Evolutionary conservation across 2,329 filamentous ascomycete species (phyloP).

Genomic region (Pseudocercospora musae): DNA sequence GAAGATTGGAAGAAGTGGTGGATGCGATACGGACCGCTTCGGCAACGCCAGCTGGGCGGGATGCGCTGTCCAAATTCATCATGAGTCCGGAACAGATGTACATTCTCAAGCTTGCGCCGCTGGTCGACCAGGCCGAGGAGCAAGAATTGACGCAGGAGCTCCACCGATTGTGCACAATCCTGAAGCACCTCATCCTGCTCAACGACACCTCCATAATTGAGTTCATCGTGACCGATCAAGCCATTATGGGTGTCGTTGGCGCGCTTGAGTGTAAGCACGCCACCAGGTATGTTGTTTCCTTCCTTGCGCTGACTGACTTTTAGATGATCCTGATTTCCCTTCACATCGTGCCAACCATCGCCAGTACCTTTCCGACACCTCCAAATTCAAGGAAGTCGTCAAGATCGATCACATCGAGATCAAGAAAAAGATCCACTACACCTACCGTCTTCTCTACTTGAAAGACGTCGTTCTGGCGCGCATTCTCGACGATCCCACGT

Average conservation of each 20-base stretch:
- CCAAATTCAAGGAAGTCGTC: constrained; percentile 94
- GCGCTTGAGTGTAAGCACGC: constrained; percentile 72
- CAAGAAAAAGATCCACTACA: constrained; percentile 89
- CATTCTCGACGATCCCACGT: constrained; percentile 95
- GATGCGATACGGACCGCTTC: constrained; percentile 76
- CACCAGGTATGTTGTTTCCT: background rate
- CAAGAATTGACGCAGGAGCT: constrained; percentile 82
- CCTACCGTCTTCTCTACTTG: constrained; percentile 91
- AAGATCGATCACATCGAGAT: constrained; percentile 80
- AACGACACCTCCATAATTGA: constrained; percentile 96
- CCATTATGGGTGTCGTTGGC: constrained; percentile 87
- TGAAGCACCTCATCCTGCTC: constrained; percentile 91
- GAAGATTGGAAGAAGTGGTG: constrained; percentile 80
- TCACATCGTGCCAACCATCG: constrained; percentile 96
- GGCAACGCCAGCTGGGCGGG: constrained; percentile 69
- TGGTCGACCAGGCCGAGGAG: constrained; percentile 87
- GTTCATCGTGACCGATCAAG: constrained; percentile 83
- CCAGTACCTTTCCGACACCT: constrained; percentile 83
- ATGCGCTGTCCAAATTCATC: constrained; percentile 83
- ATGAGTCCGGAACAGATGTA: constrained; percentile 70
- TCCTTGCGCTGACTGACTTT: constrained; percentile 33
- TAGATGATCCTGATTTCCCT: constrained; percentile 92
- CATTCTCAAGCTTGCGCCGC: constrained; percentile 77
- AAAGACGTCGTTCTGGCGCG: constrained; percentile 97
- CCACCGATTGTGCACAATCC: constrained; percentile 92